Evolutionary conservation across 805 yeast genomes (phyloP).

Genomic region (Candida vartiovaarae): DNA sequence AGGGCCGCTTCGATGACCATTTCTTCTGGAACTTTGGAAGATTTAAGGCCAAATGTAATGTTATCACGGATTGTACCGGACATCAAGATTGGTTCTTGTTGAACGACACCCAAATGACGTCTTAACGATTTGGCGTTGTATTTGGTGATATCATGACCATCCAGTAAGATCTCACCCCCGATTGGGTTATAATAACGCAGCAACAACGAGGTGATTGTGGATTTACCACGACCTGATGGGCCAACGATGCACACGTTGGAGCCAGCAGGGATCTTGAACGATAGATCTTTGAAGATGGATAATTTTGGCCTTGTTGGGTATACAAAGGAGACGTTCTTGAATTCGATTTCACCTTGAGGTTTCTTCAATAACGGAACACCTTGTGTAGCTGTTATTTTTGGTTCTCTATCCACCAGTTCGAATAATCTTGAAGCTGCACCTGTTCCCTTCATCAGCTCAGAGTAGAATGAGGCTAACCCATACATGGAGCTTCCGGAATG

Average conservation of each 20-base stretch:
- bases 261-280: constrained; percentile 43
- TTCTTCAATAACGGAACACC: constrained; percentile 42
- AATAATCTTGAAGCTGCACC: constrained; percentile 94
- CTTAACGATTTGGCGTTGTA: constrained; percentile 49
- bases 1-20: constrained; percentile 40
- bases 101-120: constrained; percentile 59
- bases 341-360: constrained; percentile 44
- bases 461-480: constrained; percentile 88
- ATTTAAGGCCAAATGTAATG: constrained; percentile 54
- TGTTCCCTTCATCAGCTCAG: constrained; percentile 95
- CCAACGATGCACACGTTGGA: constrained; percentile 74
- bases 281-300: constrained; percentile 41
- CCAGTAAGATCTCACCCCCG: constrained; percentile 41
- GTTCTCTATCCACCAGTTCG: constrained; percentile 74
- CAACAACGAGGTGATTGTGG: constrained; percentile 62
- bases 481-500: constrained; percentile 87
- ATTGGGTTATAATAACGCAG: constrained; percentile 46
- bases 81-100: constrained; percentile 71
- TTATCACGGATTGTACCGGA: constrained; percentile 81
- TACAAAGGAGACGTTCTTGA: constrained; percentile 60
- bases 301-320: constrained; percentile 86
- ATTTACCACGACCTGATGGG: constrained; percentile 87
- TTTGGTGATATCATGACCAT: constrained; percentile 42
- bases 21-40: constrained; percentile 40
- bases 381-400: constrained; percentile 56